Evolutionary conservation across 2,329 filamentous ascomycete species (phyloP), one percentile per base, ranked within the genome.

Genomic region (Endothia cerciana): DNA sequence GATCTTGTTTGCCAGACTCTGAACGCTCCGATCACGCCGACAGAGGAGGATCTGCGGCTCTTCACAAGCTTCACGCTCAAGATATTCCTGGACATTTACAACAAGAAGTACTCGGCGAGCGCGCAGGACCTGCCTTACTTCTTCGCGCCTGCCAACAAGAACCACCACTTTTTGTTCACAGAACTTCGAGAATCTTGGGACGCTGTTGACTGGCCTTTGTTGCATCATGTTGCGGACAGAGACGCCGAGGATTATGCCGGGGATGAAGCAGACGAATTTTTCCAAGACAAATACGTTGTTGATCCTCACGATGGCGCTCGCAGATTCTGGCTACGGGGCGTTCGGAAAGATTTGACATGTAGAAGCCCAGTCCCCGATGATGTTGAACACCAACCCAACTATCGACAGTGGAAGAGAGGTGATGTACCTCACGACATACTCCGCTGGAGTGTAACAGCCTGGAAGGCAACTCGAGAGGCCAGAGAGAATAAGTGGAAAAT

Each of bases 81-180:
- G 4, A 77, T 96, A 0, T 97, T 96, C 75, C 80, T 86, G 19
- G 93, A 98, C 71, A 81, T 97, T 0, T 98, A 97, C 79, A 94
- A 93, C 76, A 99, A 99, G 75, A 82, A 83, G 3, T 99, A 92
- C 72, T 87, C 91, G 59, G 80, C 85, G 0, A 82, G 87, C 19
- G 71, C 81, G 0, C 77, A 82, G 0, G 87, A 89, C 36, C 85
- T 97, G 74, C 90, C 93, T 0, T 99, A 97, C 76, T 97, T 93
- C 80, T 73, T 97, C 17, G 91, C 88, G 0, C 94, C 95, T 0
- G 73, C 77, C 10, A 59, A 22, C 0, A 49, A 72, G 11, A 51
- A 45, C 0, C 78, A 81, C 55, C 67, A 66, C 19, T 74, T 71
- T 28, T 65, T 71, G 47, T 73, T 74, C 38, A n/a, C 68, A 0